These are phyloP conservation scores for Nectriaceae sp. DNA, from an alignment of 2,329 filamentous ascomycete species.

Conservation along the genomic window DNA sequence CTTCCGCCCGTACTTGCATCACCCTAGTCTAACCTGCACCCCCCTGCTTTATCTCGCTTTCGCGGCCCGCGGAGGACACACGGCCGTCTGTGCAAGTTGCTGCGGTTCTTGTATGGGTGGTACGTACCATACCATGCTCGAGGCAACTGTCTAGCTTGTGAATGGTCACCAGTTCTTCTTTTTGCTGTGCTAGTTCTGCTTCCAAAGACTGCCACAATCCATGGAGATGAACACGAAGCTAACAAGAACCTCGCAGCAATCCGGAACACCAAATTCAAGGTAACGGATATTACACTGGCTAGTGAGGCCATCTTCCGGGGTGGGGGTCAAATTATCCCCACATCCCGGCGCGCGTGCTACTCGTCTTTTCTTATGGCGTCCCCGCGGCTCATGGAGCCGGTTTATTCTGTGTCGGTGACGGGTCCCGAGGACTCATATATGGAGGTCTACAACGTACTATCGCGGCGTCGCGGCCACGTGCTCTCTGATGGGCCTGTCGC, in stretches of 20 bases:
- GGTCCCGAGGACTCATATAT: constrained; percentile 87
- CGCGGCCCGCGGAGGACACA: too few species aligned
- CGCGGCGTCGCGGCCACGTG: constrained; percentile 86
- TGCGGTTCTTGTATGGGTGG: too few species aligned
- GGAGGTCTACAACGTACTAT: constrained; percentile 88
- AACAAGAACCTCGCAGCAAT: constrained; percentile 62
- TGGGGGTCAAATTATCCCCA: constrained; percentile 96
- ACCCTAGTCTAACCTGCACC: too few species aligned
- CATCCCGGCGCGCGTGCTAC: constrained; percentile 88
- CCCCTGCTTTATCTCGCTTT: too few species aligned
- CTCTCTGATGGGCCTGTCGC: constrained; percentile 92
- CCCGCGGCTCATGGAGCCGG: constrained; percentile 92
- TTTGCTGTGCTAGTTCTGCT: too few species aligned
- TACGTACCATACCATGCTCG: too few species aligned
- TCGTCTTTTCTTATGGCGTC: constrained; percentile 97
- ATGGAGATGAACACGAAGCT: too few species aligned
- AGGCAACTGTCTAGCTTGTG: too few species aligned
- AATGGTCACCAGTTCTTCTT: too few species aligned
- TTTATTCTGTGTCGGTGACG: constrained; percentile 91
- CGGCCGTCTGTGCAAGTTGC: too few species aligned
- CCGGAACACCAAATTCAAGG: constrained; percentile 95
- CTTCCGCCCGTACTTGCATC: too few species aligned
- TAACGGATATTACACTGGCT: constrained; percentile 87
- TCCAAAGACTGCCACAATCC: too few species aligned
- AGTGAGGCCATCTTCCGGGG: constrained; percentile 92